Conservation (phyloP, 441 rosid genomes). For the Omphalea diandra region DNA sequence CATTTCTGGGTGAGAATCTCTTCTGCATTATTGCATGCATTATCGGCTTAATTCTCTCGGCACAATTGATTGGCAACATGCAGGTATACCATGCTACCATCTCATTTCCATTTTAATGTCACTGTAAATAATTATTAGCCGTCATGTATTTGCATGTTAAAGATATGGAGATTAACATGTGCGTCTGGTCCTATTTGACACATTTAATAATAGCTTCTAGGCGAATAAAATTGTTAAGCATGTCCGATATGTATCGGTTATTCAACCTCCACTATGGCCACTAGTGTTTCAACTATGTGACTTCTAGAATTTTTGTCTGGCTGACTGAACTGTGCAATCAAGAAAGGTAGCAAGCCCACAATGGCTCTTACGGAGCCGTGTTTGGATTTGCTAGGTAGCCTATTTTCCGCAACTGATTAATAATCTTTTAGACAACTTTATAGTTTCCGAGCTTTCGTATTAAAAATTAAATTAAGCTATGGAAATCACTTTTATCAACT, state of each 20-base stretch:
- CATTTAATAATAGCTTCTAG: too few species aligned
- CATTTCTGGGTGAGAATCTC: slow-evolving; percentile 57
- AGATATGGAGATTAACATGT: background rate
- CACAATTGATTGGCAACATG: slow-evolving; percentile 89
- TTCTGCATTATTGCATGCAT: slow-evolving; percentile 70
- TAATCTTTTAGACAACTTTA: background rate
- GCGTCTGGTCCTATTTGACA: background rate
- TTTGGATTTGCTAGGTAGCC: background rate
- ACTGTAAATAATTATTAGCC: background rate
- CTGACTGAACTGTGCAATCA: background rate
- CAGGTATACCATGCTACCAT: too few species aligned
- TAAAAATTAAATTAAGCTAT: background rate
- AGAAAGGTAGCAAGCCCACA: background rate
- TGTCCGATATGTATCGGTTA: too few species aligned
- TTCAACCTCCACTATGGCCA: too few species aligned
- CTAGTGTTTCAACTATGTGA: too few species aligned
- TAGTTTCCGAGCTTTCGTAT: too few species aligned
- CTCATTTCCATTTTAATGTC: slow-evolving; percentile 2
- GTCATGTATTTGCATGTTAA: background rate
- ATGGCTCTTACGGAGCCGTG: background rate
- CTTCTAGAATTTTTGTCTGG: too few species aligned
- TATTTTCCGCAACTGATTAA: too few species aligned
- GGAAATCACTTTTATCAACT: background rate
- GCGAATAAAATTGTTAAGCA: too few species aligned
- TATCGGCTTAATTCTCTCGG: slow-evolving; percentile 66